Evolutionary conservation across 2,329 filamentous ascomycete genomes (phyloP), one percentile per base, ranked within the genome.

Genomic region (Arthrobotrys pseudoclavata): DNA sequence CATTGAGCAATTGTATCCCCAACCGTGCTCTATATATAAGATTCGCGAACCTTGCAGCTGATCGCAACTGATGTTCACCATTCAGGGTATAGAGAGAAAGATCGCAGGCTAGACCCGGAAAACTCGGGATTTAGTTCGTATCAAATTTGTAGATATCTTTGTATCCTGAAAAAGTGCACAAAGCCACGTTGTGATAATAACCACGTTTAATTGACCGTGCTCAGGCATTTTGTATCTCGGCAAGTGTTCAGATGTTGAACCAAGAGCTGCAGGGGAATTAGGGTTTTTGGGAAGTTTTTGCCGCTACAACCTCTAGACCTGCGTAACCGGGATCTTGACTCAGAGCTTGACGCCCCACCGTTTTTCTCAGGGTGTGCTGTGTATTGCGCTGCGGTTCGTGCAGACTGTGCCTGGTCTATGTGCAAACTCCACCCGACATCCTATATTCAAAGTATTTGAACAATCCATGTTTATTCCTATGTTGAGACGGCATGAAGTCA

Each of bases 171-270:
- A 48, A 52, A 70, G 60, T 52, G 34, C 57, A 24, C 60, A 40
- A 60, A 47, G 48, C 69, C 69, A 72, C 69, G 69, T 72, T 72
- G 37, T 57, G 60, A 66, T 66, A 57, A 13, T 29, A 37, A n/a
- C 48, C 50, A 66, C 26, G 69, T 66, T 66, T 60, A 64, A 66
- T 57, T 64, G 24, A 64, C 69, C 50, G 47, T 63, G 68, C 57
- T 45, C 52, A 69, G 22, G 53, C 47, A 9, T 18, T 52, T 52
- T 45, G 57, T 20, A 29, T 42, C 37, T 53, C 37, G 55, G 64
- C 52, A 47, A 15, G 40, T 52, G 47, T 55, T 31, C 50, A 61
- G 37, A 63, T 55, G 9, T 64, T 37, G 68, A 42, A 10, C 55
- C 42, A 60, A 42, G 13, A 60, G 13, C n/a, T 60, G 55, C 55